phyloP scores from a whole-genome alignment of 345 rosid genomes.

The Eutrema heterophyllum region DNA sequence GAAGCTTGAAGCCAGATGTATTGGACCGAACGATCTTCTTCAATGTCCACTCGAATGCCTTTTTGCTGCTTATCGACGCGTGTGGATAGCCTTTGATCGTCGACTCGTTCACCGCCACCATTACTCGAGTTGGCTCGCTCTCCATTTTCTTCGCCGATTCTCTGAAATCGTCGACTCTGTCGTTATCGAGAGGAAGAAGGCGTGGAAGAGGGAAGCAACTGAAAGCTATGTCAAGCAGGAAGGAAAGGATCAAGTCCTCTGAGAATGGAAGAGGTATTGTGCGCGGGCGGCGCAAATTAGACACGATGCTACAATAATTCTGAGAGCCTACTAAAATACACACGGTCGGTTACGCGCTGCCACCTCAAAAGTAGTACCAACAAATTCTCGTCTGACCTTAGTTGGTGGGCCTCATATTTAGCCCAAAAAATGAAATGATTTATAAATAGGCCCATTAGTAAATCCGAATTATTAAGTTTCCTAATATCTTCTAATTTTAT shows the following conservation, averaged over 20 bases:
- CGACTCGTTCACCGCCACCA: conserved; percentile 89
- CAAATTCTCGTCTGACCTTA: background rate
- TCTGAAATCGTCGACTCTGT: background rate
- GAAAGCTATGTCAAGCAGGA: background rate
- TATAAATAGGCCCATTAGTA: background rate
- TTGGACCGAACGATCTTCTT: conserved; percentile 81
- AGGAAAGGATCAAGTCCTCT: background rate
- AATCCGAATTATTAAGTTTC: background rate
- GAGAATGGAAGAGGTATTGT: background rate
- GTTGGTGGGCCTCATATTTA: background rate
- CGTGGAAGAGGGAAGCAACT: conserved; percentile 11
- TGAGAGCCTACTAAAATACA: background rate
- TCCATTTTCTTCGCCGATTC: conserved; percentile 30
- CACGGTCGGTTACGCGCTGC: background rate
- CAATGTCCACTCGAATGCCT: conserved; percentile 93
- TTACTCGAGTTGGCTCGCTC: conserved; percentile 62
- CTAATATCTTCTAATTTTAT: background rate
- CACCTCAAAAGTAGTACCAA: background rate
- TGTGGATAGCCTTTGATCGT: conserved; percentile 86
- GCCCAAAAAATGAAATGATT: background rate
- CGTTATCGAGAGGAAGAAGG: background rate
- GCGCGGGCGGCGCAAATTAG: conserved; percentile 10
- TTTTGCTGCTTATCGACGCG: conserved; percentile 87
- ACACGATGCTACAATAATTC: background rate
- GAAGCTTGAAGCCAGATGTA: conserved; percentile 71